Base-by-base conservation (phyloP, 2,329 filamentous ascomycete species). In the Rhynchosporium secalis region DNA sequence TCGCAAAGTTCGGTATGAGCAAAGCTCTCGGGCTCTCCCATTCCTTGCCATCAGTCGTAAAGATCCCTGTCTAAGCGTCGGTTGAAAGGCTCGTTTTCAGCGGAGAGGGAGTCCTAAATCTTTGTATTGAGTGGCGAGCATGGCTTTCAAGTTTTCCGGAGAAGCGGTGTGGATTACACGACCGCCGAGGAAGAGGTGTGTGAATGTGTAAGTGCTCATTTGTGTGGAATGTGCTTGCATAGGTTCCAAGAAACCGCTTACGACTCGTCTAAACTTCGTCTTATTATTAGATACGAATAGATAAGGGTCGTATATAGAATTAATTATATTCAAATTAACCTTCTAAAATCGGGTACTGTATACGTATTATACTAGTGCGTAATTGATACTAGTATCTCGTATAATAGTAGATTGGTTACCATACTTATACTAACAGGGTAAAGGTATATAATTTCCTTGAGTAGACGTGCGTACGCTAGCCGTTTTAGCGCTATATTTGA, bases 11-110 rank as follows among this genome's bases (percentile, higher is more conserved):
- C 12, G 82, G 83, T 13, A 82, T 74, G 43, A 86, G 78, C 65
- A 86, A 71, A n/a, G 76, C 75, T 7, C 83, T 73, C 41, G 79
- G 83, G 36, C 81, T 76, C 48, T 82, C 79, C 83, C 83, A 86
- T 9, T 75, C 73, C 43, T 74, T 70, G 0, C 82, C 82, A 60
- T 85, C 81, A 0, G 76, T 79, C 0, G 78, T 80, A 67, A 86
- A 85, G 67, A 86, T 85, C 49, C 81, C 81, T 84, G 77, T 2
- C 83, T 83, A 7, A 86, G 74, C 52, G 85, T 76, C 0, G 79
- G 79, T 1, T 74, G 69, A 72, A 81, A 79, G 3, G 75, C 70
- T 1, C 72, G 61, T 61, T 79, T 78, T 62, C 82, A 79, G n/a
- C 66, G 62, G 0, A 72, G 62, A 0, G 80, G 78, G 58, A 84